These are phyloP conservation scores for Conoideocrella luteorostrata DNA, from an alignment of 2,329 filamentous ascomycete genomes.

Conservation along the genomic window DNA sequence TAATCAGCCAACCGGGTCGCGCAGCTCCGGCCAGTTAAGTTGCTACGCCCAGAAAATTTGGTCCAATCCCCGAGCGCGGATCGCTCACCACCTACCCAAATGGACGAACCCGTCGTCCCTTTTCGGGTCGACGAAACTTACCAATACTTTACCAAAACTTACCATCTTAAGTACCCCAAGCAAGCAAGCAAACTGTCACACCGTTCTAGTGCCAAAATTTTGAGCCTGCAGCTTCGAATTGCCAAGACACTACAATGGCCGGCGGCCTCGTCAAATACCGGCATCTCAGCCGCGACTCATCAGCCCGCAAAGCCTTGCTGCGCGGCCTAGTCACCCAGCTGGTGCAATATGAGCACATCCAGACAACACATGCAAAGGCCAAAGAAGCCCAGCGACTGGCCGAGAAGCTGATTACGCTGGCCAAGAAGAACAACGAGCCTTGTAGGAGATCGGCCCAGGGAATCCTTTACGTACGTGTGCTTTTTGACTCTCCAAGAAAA, in stretches of 20 bases:
- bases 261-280: slow-evolving; percentile 83
- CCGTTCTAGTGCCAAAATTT: too few species aligned
- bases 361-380: slow-evolving; percentile 92
- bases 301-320: slow-evolving; percentile 85
- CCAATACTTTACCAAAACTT: too few species aligned
- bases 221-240: background rate
- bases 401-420: slow-evolving; percentile 89
- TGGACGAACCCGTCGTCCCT: background rate
- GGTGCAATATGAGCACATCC: slow-evolving; percentile 86
- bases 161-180: too few species aligned
- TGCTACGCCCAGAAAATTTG: slow-evolving; percentile 23
- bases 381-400: slow-evolving; percentile 93
- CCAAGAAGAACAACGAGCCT: slow-evolving; percentile 86
- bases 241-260: slow-evolving; percentile 54
- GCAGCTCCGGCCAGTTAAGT: slow-evolving; percentile 8
- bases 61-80: background rate
- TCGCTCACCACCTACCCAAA: slow-evolving; percentile 8
- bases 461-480: slow-evolving; percentile 71
- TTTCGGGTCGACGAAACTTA: too few species aligned
- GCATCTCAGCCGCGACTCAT: slow-evolving; percentile 75
- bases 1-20: background rate
- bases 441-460: slow-evolving; percentile 66
- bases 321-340: slow-evolving; percentile 95
- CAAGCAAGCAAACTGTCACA: background rate
- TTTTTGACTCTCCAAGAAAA: background rate